Evolutionary conservation across 768 basidiomycete genomes (phyloP), one percentile per base, ranked within the genome.

Genomic region (Mycena olivaceomarginata): DNA sequence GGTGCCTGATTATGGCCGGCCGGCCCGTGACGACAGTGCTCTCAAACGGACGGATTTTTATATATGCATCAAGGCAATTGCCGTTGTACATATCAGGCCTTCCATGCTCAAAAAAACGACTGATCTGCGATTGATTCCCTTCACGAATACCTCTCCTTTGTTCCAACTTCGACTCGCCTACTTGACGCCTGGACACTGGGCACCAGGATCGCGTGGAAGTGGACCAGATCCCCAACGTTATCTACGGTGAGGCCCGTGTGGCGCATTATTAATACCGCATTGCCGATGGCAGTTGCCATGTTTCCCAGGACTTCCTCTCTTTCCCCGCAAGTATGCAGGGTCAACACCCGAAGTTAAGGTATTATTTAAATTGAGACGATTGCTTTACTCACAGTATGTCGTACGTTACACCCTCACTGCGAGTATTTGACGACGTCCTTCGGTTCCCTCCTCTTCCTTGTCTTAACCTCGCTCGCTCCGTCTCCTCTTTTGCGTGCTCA

Each of bases 271-370:
- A 56, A 22, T 22, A 51, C 13, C 48, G 48, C 48, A 51, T 51
- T 51, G 48, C 48, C 16, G 48, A 51, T 56, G 53, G n/a, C 53
- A 56, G 53, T 56, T 56, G 53, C n/a, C 12, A 56, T 56, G 53
- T 22, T n/a, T 51, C 53, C 53, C 8, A 56, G 22, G 53, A 56
- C n/a, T 56, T 56, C n/a, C n/a, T 56, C 53, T 56, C n/a, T 56
- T n/a, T 22, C 53, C 53, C 53, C 53, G 53, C 53, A 56, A 22
- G n/a, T n/a, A 56, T 56, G 53, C 53, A 56, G 53, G 53, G 53
- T 25, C 53, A 25, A 12, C n/a, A 56, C 20, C n/a, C 53, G 9
- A 56, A 56, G n/a, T 56, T 9, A 56, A 56, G 20, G n/a, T n/a
- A 22, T n/a, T n/a, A n/a, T 56, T 56, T 56, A 8, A n/a, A 22